Evolutionary conservation across 176 grass and related monocot genomes (phyloP).

Genomic region (Coix lacrymajobi): DNA sequence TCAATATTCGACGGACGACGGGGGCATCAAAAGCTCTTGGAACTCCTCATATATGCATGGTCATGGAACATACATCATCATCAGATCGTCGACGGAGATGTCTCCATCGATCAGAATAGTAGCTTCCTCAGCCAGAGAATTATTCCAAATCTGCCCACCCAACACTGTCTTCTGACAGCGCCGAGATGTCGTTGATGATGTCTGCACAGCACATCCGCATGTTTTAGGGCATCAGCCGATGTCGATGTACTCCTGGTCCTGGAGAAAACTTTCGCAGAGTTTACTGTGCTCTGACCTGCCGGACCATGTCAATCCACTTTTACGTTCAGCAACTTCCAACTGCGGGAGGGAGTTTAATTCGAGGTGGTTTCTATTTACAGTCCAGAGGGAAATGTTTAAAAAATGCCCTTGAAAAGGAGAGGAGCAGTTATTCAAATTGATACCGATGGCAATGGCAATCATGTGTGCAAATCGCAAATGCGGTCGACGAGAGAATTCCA

Average conservation of each 20-base stretch:
- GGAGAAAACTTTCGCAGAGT: neutral
- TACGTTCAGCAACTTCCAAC: slow-evolving; percentile 33
- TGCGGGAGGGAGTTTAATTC: neutral
- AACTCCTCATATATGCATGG: too few relatives aligned
- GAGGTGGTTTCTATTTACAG: neutral
- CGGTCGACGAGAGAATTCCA: neutral
- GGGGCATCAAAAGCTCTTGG: too few relatives aligned
- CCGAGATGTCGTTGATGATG: neutral
- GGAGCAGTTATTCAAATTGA: neutral
- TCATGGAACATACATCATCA: too few relatives aligned
- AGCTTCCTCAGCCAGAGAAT: neutral
- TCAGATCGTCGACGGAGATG: neutral
- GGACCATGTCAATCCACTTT: slow-evolving; percentile 10
- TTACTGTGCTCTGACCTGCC: neutral
- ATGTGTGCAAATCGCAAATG: neutral
- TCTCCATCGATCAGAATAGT: neutral
- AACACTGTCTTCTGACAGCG: slow-evolving; percentile 15
- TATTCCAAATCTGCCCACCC: slow-evolving; percentile 30
- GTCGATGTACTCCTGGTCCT: neutral
- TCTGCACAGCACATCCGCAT: neutral
- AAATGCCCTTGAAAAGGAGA: neutral
- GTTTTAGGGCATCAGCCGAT: neutral
- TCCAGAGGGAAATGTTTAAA: neutral
- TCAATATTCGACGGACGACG: neutral
- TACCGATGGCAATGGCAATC: neutral